A percentile compares a stretch with the other conserved stretches of the same genome.
These are phyloP conservation scores for Pseudocercospora fijiensis DNA, from an alignment of 2,329 filamentous ascomycete genomes.

Conservation along the genomic window DNA sequence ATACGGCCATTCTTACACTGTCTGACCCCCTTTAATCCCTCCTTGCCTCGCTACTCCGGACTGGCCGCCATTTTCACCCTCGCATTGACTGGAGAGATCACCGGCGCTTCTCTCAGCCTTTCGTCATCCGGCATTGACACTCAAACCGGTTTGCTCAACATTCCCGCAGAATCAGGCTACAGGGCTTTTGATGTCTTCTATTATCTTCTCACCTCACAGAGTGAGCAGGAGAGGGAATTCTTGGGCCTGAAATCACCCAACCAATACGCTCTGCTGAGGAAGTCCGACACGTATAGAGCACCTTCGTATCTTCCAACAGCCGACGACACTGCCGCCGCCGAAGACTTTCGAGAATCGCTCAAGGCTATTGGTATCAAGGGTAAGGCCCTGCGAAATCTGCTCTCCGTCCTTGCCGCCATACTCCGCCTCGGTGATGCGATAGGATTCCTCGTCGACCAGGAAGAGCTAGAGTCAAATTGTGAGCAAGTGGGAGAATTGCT, in stretches of 20 bases:
- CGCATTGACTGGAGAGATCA: constrained; percentile 75
- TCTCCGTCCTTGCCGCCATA: constrained; percentile 81
- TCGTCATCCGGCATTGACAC: constrained; percentile 89
- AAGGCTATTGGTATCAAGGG: constrained; percentile 95
- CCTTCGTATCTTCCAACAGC: constrained; percentile 88
- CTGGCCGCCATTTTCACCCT: constrained; percentile 79
- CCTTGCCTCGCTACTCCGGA: constrained; percentile 74
- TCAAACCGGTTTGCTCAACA: constrained; percentile 70
- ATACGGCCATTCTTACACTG: constrained; percentile 83
- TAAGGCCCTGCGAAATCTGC: constrained; percentile 72
- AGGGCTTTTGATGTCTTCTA: constrained; percentile 98
- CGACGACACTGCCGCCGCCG: constrained; percentile 87
- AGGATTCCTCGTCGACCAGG: constrained; percentile 79
- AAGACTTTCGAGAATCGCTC: constrained; percentile 83
- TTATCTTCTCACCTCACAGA: constrained; percentile 85
- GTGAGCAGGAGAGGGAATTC: constrained; percentile 80
- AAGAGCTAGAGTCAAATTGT: constrained; percentile 79
- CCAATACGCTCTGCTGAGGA: constrained; percentile 73
- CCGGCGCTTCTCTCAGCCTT: constrained; percentile 71
- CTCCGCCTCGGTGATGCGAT: constrained; percentile 90
- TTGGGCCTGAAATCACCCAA: constrained; percentile 75
- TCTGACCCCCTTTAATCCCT: constrained; percentile 87
- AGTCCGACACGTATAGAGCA: constrained; percentile 80
- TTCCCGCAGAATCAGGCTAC: constrained; percentile 76
- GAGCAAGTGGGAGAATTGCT: constrained; percentile 86